Base-by-base conservation (phyloP, 225 moss, liverwort and hornwort genomes). In the Lunularia cruciata region DNA sequence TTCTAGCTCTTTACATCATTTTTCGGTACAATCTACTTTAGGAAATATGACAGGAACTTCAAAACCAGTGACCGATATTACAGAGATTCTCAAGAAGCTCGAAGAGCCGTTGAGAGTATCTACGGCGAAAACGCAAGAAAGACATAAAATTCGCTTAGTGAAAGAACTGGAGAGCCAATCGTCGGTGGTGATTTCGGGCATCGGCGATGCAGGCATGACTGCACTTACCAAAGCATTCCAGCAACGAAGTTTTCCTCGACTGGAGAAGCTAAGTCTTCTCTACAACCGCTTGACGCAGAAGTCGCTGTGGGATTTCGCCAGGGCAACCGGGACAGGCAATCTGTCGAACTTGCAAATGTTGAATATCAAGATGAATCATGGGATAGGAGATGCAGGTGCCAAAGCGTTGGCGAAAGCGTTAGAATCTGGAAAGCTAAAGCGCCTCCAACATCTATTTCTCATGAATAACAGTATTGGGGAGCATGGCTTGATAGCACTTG, bases 301-400 rank as follows among this genome's bases (percentile, higher is more conserved):
- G 30, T 55, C 69, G 3, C 38, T 69, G 69, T 55, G 56, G 56
- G 69, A 69, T 27, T 57, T 69, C 9, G 69, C 69, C 25, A 69
- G 69, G 69, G 69, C 69, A 8, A 37, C 57, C 5, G 69, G 69
- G 27, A 69, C 69, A 16, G 69, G 69, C 26, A 69, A 37, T 30
- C 57, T 69, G 39, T 40, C 56, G 10, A 69, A 42, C 40, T 57
- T 69, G 56, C 38, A 69, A 43, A 20, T 56, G 6, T n/a, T 69
- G 27, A 54, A 56, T 34, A 16, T 69, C 27, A 57, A 39, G 15
- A 69, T 39, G 39, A 69, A 69, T 20, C 55, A 38, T 16, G 40
- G 18, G 28, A 55, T 69, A 6, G 57, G 54, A 3, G 69, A 69
- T 13, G 40, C 54, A 9, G 56, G 69, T 8, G 69, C 69, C 3